These are phyloP conservation scores for Termitomyces sp. DNA, from an alignment of 768 basidiomycete genomes.

Conservation along the genomic window DNA sequence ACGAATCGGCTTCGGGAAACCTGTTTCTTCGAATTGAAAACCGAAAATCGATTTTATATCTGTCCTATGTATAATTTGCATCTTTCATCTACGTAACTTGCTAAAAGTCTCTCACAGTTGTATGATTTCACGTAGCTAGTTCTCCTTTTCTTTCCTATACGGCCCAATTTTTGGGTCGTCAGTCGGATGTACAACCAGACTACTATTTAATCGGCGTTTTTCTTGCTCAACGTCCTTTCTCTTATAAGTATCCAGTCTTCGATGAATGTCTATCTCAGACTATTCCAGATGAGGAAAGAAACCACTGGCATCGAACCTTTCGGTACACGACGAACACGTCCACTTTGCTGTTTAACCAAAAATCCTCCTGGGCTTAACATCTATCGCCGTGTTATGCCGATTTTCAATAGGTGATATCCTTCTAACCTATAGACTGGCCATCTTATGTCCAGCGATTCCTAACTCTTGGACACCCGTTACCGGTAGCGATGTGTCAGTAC, in stretches of 20 bases:
- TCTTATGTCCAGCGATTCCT: background rate
- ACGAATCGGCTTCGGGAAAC: background rate
- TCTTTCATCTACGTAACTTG: background rate
- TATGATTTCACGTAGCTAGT: too few species aligned
- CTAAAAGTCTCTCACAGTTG: background rate
- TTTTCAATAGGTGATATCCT: background rate
- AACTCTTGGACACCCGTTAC: background rate
- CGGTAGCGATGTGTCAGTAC: too few species aligned
- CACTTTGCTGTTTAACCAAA: background rate
- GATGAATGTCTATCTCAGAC: background rate
- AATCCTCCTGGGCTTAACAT: background rate
- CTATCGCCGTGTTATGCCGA: background rate
- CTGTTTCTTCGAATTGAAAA: background rate
- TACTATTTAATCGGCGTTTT: background rate
- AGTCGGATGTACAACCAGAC: too few species aligned
- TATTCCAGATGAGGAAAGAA: too few species aligned
- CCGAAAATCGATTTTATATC: background rate
- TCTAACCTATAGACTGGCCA: background rate
- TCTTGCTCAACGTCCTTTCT: background rate
- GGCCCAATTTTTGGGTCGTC: background rate
- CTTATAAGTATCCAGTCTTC: background rate
- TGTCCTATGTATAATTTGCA: background rate
- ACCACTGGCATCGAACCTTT: background rate
- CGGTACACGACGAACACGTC: background rate
- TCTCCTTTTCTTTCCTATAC: background rate